Evolutionary conservation across 768 basidiomycete genomes (phyloP), one percentile per base, ranked within the genome.

Genomic region (Termitomyces eurrhizus): DNA sequence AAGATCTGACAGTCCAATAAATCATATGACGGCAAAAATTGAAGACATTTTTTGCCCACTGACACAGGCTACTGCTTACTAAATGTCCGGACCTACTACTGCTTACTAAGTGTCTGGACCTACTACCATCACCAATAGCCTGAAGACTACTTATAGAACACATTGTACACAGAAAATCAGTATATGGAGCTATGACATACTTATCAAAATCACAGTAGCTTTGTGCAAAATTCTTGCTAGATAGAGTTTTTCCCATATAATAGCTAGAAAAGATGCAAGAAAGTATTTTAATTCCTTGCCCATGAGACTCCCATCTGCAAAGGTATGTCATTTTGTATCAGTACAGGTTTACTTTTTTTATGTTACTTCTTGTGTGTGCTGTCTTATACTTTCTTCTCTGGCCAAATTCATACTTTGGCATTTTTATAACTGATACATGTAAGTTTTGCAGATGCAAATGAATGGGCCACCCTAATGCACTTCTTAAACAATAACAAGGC

Each of bases 121-220:
- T n/a, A n/a, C n/a, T n/a, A n/a, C n/a, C n/a, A 14, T 36, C 4
- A n/a, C n/a, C n/a, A n/a, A 7, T 13, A 7, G 14, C 2, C 13
- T 0, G 3, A 29, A 33, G 24, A 33, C 58, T 57, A 60, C 62
- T 60, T 35, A 63, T 46, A 29, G 33, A 52, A 63, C 9, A 60
- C 44, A 2, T 39, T 42, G n/a, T 52, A n/a, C n/a, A 33, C 14
- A 63, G 35, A 12, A 60, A 63, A 13, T 59, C 54, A 3, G 54
- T 59, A 52, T 51, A 63, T 14, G 58, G 62, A 6, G n/a, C 42
- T 16, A 63, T 52, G 12, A 56, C 58, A 2, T 26, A 18, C 54
- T 59, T 44, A 8, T 63, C 41, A 18, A 63, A 63, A 44, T 60
- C 56, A 2, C 16, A 6, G n/a, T 57, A 45, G 18, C 50, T 52